Evolutionary conservation across 2,329 filamentous ascomycete genomes (phyloP).

Genomic region (Sphaerulina musiva): DNA sequence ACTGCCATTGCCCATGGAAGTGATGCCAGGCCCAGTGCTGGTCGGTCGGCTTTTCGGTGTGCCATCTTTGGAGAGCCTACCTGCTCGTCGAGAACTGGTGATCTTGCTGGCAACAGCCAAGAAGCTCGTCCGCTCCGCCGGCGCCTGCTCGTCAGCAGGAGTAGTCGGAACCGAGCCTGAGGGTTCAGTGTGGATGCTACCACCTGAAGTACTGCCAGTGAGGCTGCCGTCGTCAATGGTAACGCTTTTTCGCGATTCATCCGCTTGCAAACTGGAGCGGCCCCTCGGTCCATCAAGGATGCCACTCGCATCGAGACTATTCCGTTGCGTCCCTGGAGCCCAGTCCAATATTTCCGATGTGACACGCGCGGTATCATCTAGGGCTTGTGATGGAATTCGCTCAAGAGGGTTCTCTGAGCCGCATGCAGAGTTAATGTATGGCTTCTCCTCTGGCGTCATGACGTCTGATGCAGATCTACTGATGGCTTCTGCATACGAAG

Average conservation of each 20-base stretch:
- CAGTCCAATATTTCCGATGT: constrained; percentile 21
- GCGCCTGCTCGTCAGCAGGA: constrained; percentile 38
- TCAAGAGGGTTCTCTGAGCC: constrained; percentile 20
- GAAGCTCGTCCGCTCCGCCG: constrained; percentile 21
- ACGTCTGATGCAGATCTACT: constrained; percentile 27
- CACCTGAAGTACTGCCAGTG: constrained; percentile 25
- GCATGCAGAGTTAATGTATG: constrained; percentile 17
- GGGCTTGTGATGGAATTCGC: constrained; percentile 12
- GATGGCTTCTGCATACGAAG: constrained; percentile 39
- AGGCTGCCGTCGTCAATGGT: constrained; percentile 36
- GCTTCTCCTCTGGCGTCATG: constrained; percentile 24
- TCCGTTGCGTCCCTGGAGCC: constrained; percentile 17
- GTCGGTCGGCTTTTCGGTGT: constrained; percentile 39
- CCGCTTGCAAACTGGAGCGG: constrained; percentile 35
- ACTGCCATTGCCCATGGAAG: constrained; percentile 18
- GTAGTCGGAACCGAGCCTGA: constrained; percentile 35
- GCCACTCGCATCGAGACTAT: constrained; percentile 29
- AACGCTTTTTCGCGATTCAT: constrained; percentile 36
- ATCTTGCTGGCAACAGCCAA: constrained; percentile 29
- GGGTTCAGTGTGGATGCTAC: constrained; percentile 23
- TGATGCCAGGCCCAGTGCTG: constrained; percentile 28
- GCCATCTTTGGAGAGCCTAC: constrained; percentile 18
- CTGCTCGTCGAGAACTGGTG: constrained; percentile 26
- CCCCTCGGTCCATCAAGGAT: constrained; percentile 24
- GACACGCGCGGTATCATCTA: constrained; percentile 7